Base-by-base conservation (phyloP, 345 rosid genomes). In the Iberis pinnata region DNA sequence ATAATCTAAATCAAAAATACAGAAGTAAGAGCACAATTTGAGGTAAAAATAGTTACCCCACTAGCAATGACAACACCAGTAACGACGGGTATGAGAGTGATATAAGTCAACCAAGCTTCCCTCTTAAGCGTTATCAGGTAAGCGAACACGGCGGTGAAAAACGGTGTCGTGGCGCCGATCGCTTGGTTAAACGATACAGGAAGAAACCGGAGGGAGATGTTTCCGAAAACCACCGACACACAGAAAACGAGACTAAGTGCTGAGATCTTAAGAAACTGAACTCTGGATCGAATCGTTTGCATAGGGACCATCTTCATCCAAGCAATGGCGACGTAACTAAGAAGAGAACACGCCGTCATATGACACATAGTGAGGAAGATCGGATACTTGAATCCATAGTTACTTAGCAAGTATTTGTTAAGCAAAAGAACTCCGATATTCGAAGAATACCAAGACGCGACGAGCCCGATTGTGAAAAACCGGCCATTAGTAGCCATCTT, bases 181-280 rank as follows among this genome's bases (percentile, higher is more conserved):
- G 88, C 86, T 62, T 82, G 86, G 56, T 78, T 86, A 58, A 86
- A 86, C 11, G 85, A 83, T 1, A 86, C 88, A 4, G 88, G 86
- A 15, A 86, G 75, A 56, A 68, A 80, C 46, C 82, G 39, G 13
- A 83, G 53, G 1, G 90, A 86, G 7, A 72, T 67, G 42, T 83
- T 83, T 1, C 90, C 86, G 15, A 77, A 73, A 7, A 80, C 88
- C 14, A 83, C 88, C 26, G 88, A 79, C 45, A 83, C 73, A 42
- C 90, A 79, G 68, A 83, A 86, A 13, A 80, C 74, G 15, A 77
- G 58, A 43, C 83, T 74, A 2, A 83, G 53, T 0, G 64, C 79
- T 0, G 78, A 22, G 74, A 82, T 80, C 74, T 83, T 86, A 8
- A 79, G 12, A 45, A 86, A 76, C 55, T 83, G 90, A 15, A 50